Base-by-base conservation (phyloP, 495 filamentous ascomycete species). In the Terfezia boudieri region DNA sequence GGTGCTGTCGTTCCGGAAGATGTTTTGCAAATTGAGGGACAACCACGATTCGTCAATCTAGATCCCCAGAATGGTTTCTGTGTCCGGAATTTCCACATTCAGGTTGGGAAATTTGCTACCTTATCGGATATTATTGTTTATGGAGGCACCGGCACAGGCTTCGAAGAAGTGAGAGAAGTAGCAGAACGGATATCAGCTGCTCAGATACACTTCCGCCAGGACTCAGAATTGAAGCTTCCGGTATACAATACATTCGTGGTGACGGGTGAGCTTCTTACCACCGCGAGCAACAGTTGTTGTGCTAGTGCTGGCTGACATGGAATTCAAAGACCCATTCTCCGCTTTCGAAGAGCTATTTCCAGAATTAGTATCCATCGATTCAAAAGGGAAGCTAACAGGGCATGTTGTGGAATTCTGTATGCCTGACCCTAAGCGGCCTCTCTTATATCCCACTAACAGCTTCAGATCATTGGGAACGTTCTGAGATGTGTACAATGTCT, bases 1-100 rank as follows among this genome's bases (percentile, higher is more conserved):
- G 89, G 89, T 14, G 84, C 90, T 14, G 75, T 95, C 56, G 70
- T 77, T 2, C 80, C 84, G 0, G 75, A 83, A 10, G 90, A 96
- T 67, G 73, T 95, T 49, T 70, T 98, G 43, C 67, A 59, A 16
- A 8, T 32, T 32, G 55, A 43, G 49, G 32, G 56, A 9, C 53
- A 59, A 17, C 14, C 52, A 62, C 60, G 82, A 67, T 81, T 95
- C 71, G 54, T 84, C 72, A 71, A 84, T 32, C 73, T 80, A 16
- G 90, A 98, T 61, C 90, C 90, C 2, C 76, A 68, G 32, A 83
- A 90, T 57, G 90, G 90, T 11, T 85, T 85, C 59, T 80, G 75
- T 22, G 80, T 85, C 9, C 78, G 90, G 22, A 96, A 98, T 67
- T 98, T 98, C 61, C 90, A 98, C 61, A 95, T 96, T 48, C 90